phyloP scores from a whole-genome alignment of 73 alveolate species.

The Paramecium sonneborni region DNA sequence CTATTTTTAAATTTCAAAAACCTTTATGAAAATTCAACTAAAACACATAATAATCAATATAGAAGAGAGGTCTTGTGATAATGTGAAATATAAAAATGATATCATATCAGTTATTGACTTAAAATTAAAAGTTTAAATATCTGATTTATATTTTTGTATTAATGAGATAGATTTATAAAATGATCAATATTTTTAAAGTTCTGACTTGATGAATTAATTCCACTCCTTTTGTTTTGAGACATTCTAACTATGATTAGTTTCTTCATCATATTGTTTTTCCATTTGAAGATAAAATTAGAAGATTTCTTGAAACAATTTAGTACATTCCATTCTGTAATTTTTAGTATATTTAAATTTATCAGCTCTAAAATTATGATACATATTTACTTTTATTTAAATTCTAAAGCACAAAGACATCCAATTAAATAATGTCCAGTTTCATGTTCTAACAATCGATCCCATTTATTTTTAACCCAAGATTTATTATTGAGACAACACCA shows the following conservation, averaged over 20 bases:
- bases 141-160: neutral
- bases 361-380: neutral
- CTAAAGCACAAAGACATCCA: slow-evolving; percentile 65
- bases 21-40: too few species aligned
- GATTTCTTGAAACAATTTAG: slow-evolving; percentile 40
- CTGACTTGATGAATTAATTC: slow-evolving; percentile 24
- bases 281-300: neutral
- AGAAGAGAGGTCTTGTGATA: too few species aligned
- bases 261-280: slow-evolving; percentile 48
- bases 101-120: neutral
- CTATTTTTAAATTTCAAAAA: too few species aligned
- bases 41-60: too few species aligned
- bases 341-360: slow-evolving; percentile 45
- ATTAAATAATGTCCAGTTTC: slow-evolving; percentile 65
- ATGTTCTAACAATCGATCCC: slow-evolving; percentile 58
- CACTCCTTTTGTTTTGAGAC: slow-evolving; percentile 23
- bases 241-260: slow-evolving; percentile 29
- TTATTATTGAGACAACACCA: slow-evolving; percentile 17
- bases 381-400: slow-evolving; percentile 53
- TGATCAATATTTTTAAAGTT: slow-evolving; percentile 1
- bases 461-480: slow-evolving; percentile 61
- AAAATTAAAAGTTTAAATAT: neutral
- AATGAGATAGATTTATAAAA: neutral
- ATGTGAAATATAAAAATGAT: neutral
- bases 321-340: slow-evolving; percentile 49